These are phyloP conservation scores for Linum usitatissimum DNA, from an alignment of 345 rosid species.

Conservation along the genomic window DNA sequence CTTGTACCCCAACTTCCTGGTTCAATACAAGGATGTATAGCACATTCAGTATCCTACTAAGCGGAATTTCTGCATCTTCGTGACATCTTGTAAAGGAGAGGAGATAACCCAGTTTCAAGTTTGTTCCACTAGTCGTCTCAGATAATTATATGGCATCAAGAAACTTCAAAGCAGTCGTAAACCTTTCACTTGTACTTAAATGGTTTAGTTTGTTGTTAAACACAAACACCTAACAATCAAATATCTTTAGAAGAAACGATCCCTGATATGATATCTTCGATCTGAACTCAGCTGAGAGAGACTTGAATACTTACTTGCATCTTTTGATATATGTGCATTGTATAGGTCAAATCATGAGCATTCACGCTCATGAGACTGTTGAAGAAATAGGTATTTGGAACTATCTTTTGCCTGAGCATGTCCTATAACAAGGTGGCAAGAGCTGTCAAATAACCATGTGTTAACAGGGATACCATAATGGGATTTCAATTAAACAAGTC, in stretches of 20 bases:
- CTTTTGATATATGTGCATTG: constrained; percentile 47
- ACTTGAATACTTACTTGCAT: constrained; percentile 49
- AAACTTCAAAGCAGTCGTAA: background rate
- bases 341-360: constrained; percentile 68
- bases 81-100: background rate
- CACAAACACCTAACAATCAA: background rate
- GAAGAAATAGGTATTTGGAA: constrained; percentile 63
- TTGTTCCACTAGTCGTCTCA: background rate
- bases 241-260: background rate
- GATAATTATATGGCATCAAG: background rate
- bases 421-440: constrained; percentile 46
- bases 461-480: background rate
- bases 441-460: constrained; percentile 7
- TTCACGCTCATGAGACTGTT: constrained; percentile 92
- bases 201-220: background rate
- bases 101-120: background rate
- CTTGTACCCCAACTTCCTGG: constrained; percentile 57
- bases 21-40: constrained; percentile 9
- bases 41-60: background rate
- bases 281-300: constrained; percentile 5
- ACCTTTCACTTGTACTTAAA: background rate
- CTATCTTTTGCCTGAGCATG: constrained; percentile 43
- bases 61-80: background rate
- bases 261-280: background rate
- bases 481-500: background rate